Evolutionary conservation across 2,329 filamentous ascomycete species (phyloP), one percentile per base, ranked within the genome.

Genomic region (Thelonectria olida): DNA sequence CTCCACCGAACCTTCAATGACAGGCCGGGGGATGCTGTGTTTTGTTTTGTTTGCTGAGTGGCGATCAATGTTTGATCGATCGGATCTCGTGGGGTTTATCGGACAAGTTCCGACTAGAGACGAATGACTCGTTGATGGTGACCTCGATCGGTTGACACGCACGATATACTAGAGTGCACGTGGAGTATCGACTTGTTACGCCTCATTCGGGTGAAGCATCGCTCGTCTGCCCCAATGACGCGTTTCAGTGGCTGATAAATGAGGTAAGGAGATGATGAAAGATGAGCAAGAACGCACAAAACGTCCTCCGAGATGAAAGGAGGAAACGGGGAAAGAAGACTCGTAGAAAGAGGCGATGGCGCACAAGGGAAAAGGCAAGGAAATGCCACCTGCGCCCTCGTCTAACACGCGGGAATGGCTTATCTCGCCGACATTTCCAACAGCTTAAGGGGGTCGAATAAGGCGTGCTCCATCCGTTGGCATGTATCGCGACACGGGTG

Each of bases 401-500:
- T 34, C 28, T 42, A 31, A 36, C 17, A 47, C 47, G 28, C 52
- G 39, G 41, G 27, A 36, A 41, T 19, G 45, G 20, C 42, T 52
- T 17, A 3, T 34, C 23, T 39, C 23, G 22, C 15, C 52, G 23
- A 25, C 47, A 47, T 36, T 44, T 25, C 3, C 42, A 51, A 19
- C 27, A 10, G 31, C 56, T 41, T 10, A 42, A 53, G 19, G 23
- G 44, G 12, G 20, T 19, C 10, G 28, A 36, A 20, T 45, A 31
- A 34, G 10, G 36, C 38, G 34, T 58, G 22, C 41, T 22, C 34
- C 49, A 8, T 19, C 53, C 22, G 22, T 31, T 61, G 58, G 58
- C 48, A 61, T 61, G 58, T 42, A 61, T 61, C 58, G 48, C 53
- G 48, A 53, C 53, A 57, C 41, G 48, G 48, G 17, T 23, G 48